A percentile compares a stretch with the other conserved stretches of the same genome.
Evolutionary conservation across 495 filamentous ascomycete species (phyloP).

Genomic region (Tetracladium setigerum): DNA sequence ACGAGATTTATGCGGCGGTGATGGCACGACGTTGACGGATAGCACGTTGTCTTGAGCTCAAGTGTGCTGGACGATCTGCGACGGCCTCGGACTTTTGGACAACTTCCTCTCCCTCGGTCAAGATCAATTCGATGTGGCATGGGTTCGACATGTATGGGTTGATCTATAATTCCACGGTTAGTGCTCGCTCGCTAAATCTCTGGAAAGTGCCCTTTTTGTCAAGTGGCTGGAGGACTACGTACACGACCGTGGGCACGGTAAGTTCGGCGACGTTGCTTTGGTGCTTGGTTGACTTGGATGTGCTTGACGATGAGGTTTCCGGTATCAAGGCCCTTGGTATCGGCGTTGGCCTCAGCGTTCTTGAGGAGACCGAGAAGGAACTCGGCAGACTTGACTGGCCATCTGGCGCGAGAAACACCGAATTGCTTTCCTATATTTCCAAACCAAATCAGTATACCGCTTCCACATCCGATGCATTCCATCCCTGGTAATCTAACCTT

Average conservation of each 20-base stretch:
- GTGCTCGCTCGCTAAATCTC: not conserved
- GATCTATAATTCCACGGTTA: conserved; percentile 50
- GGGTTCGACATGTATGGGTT: conserved; percentile 99
- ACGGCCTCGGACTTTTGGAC: conserved; percentile 69
- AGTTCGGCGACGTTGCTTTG: conserved; percentile 94
- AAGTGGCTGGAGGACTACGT: conserved; percentile 40
- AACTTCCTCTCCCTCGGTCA: conserved; percentile 90
- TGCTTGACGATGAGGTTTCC: conserved; percentile 95
- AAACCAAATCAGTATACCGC: not conserved
- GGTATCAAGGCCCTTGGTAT: conserved; percentile 97
- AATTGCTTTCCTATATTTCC: conserved; percentile 81
- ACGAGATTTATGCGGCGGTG: conserved; percentile 51
- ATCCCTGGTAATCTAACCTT: conserved; percentile 63
- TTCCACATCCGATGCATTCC: not conserved
- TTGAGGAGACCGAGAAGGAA: conserved; percentile 94
- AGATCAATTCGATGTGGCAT: conserved; percentile 99
- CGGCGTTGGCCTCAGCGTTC: conserved; percentile 99
- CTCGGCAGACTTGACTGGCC: conserved; percentile 98
- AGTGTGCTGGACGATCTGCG: conserved; percentile 47
- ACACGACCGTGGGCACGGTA: conserved; percentile 99
- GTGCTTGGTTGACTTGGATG: conserved; percentile 99
- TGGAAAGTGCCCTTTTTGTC: not conserved
- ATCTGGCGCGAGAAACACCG: conserved; percentile 93
- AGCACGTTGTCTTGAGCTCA: conserved; percentile 86
- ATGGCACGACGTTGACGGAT: conserved; percentile 68